Evolutionary conservation across 176 grass and related monocot genomes (phyloP).

Genomic region (Oryza glumipatula): DNA sequence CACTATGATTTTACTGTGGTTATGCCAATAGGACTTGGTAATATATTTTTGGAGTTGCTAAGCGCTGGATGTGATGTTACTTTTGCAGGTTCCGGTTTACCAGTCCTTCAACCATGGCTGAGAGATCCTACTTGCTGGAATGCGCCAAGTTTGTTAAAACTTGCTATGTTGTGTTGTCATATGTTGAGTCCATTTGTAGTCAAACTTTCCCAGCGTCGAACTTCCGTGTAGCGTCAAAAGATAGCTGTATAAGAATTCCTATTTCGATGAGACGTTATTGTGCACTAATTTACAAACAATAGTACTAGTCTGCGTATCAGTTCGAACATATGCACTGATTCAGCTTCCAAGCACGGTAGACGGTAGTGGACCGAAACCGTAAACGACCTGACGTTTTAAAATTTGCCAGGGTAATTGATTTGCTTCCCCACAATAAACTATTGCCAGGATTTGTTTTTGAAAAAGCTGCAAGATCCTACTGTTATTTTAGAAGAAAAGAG

Average conservation of each 20-base stretch:
- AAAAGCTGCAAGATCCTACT: not conserved
- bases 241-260: slow-evolving; percentile 52
- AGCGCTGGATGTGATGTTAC: not conserved
- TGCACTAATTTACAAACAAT: slow-evolving; percentile 41
- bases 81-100: slow-evolving; percentile 82
- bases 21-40: not conserved
- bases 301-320: not conserved
- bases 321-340: not conserved
- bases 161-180: slow-evolving; percentile 44
- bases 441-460: not conserved
- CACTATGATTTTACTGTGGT: not conserved
- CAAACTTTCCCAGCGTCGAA: slow-evolving; percentile 24
- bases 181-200: slow-evolving; percentile 40
- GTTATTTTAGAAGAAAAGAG: not conserved
- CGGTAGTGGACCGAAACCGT: not conserved
- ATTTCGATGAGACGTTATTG: slow-evolving; percentile 41
- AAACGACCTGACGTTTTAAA: not conserved
- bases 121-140: slow-evolving; percentile 37
- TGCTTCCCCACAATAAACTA: not conserved
- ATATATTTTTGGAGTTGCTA: not conserved
- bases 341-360: not conserved
- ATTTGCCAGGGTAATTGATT: too few relatives aligned
- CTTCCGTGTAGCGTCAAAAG: slow-evolving; percentile 35
- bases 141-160: slow-evolving; percentile 29
- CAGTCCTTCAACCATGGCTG: slow-evolving; percentile 91